These are phyloP conservation scores for Nothophaeocryptopus gaeumannii DNA, from an alignment of 2,329 filamentous ascomycete species.

Conservation along the genomic window DNA sequence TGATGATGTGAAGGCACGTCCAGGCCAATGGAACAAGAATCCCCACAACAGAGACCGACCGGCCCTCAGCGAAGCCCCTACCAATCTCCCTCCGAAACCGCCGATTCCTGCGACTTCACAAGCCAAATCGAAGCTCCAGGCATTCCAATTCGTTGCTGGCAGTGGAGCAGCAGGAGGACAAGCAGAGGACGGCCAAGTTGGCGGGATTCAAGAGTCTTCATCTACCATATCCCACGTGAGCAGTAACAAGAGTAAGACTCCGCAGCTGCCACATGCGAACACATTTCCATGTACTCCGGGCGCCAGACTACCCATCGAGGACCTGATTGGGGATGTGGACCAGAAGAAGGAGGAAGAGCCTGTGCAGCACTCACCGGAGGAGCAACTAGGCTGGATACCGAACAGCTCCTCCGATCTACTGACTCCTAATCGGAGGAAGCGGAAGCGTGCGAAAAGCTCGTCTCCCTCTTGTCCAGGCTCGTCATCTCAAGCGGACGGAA, in stretches of 20 bases:
- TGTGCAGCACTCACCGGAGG: conserved; percentile 55
- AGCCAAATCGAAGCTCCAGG: conserved; percentile 54
- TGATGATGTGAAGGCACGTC: conserved; percentile 17
- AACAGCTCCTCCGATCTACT: conserved; percentile 44
- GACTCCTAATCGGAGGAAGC: conserved; percentile 40
- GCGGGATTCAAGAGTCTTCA: neutral
- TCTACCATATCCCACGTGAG: neutral
- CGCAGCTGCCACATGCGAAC: conserved; percentile 29
- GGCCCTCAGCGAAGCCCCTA: conserved; percentile 22
- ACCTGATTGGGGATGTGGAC: conserved; percentile 61
- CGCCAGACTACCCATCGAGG: conserved; percentile 57
- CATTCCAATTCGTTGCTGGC: conserved; percentile 49
- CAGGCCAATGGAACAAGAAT: conserved; percentile 27
- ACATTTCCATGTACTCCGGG: conserved; percentile 57
- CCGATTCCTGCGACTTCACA: conserved; percentile 51
- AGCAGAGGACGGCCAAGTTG: conserved; percentile 37
- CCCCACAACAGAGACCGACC: conserved; percentile 16
- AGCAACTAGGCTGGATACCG: conserved; percentile 59
- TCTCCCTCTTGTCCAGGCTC: conserved; percentile 41
- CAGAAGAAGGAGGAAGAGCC: conserved; percentile 49
- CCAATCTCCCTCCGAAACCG: conserved; percentile 35
- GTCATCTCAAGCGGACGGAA: conserved; percentile 37
- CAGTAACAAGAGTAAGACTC: conserved; percentile 18
- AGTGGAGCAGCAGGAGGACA: conserved; percentile 28
- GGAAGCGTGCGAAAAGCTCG: conserved; percentile 48